A percentile compares a stretch with the other conserved stretches of the same genome.
Evolutionary conservation across 805 yeast species (phyloP).

Genomic region (Wickerhamiella musiphila): DNA sequence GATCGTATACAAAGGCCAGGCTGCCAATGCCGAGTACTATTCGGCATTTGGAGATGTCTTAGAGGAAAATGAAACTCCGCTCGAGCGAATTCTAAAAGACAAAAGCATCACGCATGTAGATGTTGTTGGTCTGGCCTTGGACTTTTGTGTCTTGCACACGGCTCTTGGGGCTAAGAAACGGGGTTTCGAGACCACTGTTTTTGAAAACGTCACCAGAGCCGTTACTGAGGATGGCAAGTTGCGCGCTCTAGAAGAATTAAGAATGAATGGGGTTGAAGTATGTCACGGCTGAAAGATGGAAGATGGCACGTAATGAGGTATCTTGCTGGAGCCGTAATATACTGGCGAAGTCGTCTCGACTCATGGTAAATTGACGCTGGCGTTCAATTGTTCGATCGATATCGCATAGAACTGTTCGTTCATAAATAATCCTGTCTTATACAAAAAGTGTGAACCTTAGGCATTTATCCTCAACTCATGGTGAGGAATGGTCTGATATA

Average conservation of each 20-base stretch:
- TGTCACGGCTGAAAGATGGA: no score
- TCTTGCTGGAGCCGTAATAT: no score
- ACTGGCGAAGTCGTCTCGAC: no score
- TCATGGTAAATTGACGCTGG: no score
- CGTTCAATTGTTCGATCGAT: no score
- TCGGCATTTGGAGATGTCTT: conserved; percentile 76
- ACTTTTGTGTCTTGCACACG: conserved; percentile 67
- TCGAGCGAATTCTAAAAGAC: conserved; percentile 30
- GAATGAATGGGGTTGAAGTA: conserved; percentile 7
- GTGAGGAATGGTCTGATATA: no score
- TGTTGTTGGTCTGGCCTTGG: conserved; percentile 73
- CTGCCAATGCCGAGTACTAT: conserved; percentile 63
- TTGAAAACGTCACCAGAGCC: conserved; percentile 38
- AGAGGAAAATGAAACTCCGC: conserved; percentile 52
- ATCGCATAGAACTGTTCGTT: no score
- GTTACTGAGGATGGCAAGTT: conserved; percentile 24
- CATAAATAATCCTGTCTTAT: no score
- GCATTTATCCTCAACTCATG: no score
- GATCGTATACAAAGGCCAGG: conserved; percentile 53
- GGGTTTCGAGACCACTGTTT: conserved; percentile 50
- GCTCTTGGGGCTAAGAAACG: conserved; percentile 46
- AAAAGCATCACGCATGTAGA: conserved; percentile 41
- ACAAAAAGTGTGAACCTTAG: no score
- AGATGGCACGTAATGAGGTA: no score
- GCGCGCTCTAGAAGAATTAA: conserved; percentile 4